Evolutionary conservation across 2,329 filamentous ascomycete genomes (phyloP).

Genomic region (Canariomyces notabilis): DNA sequence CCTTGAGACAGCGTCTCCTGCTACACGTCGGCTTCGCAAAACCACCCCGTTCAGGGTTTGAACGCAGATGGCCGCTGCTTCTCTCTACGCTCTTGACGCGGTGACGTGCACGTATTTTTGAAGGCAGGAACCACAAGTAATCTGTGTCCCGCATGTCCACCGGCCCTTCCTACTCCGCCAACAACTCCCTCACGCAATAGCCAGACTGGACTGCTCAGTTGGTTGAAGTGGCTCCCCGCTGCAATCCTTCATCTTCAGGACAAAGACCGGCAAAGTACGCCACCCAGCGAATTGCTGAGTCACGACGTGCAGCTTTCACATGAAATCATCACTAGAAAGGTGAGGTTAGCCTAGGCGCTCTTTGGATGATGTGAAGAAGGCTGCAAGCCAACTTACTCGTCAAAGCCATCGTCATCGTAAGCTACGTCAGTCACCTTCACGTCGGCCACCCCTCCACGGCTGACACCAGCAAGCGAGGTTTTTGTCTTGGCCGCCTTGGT

Average conservation of each 20-base stretch:
- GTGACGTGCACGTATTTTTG: neutral
- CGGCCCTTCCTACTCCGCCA: neutral
- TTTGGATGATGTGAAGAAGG: neutral
- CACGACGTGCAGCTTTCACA: conserved; percentile 47
- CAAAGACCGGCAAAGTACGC: conserved; percentile 1
- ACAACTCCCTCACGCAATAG: neutral
- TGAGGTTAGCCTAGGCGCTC: too few species aligned
- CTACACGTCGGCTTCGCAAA: too few species aligned
- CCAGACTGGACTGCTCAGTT: neutral
- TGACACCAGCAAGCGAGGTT: conserved; percentile 65
- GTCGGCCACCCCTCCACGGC: conserved; percentile 57
- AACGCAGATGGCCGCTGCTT: neutral
- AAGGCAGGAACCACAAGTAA: neutral
- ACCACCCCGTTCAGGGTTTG: neutral
- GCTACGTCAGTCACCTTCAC: too few species aligned
- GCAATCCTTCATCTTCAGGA: neutral
- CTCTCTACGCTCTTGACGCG: neutral
- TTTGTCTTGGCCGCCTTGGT: conserved; percentile 95
- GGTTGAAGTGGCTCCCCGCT: neutral
- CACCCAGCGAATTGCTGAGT: conserved; percentile 12
- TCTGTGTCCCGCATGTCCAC: neutral
- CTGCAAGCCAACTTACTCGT: conserved; percentile 47
- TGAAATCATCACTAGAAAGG: conserved; percentile 59
- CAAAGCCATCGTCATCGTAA: conserved; percentile 71
- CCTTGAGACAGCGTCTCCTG: too few species aligned